These are phyloP conservation scores for Boletus tomentosulus DNA, from an alignment of 768 basidiomycete species.

Conservation along the genomic window DNA sequence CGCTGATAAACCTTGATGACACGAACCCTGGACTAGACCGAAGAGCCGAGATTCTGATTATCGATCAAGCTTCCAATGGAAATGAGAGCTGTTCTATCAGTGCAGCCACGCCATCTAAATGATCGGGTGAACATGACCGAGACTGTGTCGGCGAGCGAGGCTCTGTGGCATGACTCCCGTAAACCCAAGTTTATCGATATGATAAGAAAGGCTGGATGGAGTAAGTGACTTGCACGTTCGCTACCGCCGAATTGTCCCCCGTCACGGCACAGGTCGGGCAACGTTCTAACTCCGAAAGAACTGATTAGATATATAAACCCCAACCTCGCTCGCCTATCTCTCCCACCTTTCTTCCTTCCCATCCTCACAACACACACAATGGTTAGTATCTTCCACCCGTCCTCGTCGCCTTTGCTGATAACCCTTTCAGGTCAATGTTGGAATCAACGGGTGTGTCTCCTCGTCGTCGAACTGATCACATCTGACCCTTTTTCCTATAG, in stretches of 20 bases:
- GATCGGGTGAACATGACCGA: not conserved
- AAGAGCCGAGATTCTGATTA: not conserved
- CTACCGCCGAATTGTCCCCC: not conserved
- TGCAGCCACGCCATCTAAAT: not conserved
- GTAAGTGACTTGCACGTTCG: not conserved
- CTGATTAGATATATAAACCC: slow-evolving; percentile 29
- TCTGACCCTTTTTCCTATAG: slow-evolving; percentile 28
- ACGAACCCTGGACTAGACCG: not conserved
- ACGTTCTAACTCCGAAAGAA: slow-evolving; percentile 25
- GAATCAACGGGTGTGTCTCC: slow-evolving; percentile 85
- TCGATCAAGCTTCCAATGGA: too few species aligned
- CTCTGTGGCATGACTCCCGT: not conserved
- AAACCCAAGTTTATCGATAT: not conserved
- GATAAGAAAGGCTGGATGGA: not conserved
- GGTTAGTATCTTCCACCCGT: slow-evolving; percentile 14
- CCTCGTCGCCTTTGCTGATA: slow-evolving; percentile 1
- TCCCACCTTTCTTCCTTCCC: slow-evolving; percentile 4
- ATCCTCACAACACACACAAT: slow-evolving; percentile 16
- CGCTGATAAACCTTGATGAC: too few species aligned
- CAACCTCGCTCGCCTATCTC: slow-evolving; percentile 1
- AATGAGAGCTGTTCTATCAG: not conserved
- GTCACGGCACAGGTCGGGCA: slow-evolving; percentile 13
- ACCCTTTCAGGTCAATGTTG: slow-evolving; percentile 65
- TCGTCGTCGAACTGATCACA: slow-evolving; percentile 4
- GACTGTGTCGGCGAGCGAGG: not conserved